phyloP scores from a whole-genome alignment of 2,329 filamentous ascomycete species.

The Chrysoporthe cubensis region DNA sequence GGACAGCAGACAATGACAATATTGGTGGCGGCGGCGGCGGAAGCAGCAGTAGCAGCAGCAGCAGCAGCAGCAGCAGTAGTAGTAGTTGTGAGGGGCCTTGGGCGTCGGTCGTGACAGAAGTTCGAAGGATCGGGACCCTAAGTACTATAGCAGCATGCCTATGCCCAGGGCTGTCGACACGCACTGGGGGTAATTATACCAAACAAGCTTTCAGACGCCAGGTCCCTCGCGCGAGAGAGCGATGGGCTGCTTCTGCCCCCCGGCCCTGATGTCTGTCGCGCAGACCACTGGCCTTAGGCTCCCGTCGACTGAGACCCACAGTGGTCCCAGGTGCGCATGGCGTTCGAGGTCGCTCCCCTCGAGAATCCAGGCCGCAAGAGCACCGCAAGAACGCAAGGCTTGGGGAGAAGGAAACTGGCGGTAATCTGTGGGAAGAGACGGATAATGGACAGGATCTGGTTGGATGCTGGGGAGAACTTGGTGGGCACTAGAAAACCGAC shows the following conservation, averaged over 20 bases:
- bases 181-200: too few relatives aligned
- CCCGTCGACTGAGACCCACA: background rate
- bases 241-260: background rate
- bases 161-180: background rate
- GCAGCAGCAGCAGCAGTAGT: too few relatives aligned
- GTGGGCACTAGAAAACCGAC: slow-evolving; percentile 9
- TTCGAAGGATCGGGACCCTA: too few relatives aligned
- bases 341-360: background rate
- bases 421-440: slow-evolving; percentile 14
- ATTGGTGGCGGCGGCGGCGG: background rate
- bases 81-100: too few relatives aligned
- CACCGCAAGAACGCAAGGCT: background rate
- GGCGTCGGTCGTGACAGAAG: too few relatives aligned
- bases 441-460: slow-evolving; percentile 23
- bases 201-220: background rate
- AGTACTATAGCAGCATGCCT: too few relatives aligned
- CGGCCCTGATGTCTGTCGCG: background rate
- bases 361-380: background rate
- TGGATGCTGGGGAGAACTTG: slow-evolving; percentile 19
- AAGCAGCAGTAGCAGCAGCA: too few relatives aligned
- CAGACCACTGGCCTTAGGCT: background rate
- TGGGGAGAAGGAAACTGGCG: background rate
- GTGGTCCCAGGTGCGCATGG: background rate
- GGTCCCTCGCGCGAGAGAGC: background rate
- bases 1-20: too few relatives aligned